Evolutionary conservation across 352 stramenopile genomes (phyloP).

Genomic region (Pythium graminicola): DNA sequence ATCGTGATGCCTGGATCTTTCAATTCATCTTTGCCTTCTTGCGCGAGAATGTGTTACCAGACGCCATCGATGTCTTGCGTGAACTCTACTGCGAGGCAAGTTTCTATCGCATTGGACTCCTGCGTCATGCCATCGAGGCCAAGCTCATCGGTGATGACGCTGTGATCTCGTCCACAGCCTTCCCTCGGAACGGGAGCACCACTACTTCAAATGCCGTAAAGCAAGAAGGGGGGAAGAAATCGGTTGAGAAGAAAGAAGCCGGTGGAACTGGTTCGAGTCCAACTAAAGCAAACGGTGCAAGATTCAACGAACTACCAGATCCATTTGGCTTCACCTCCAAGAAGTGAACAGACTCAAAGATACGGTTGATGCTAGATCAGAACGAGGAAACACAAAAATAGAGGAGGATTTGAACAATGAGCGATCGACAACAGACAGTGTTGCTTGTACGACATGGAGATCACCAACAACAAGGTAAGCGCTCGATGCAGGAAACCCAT

Average conservation of each 20-base stretch:
- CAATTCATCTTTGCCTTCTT: constrained; percentile 65
- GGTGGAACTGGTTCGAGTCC: neutral
- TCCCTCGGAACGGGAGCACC: neutral
- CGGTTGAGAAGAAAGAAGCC: constrained; percentile 31
- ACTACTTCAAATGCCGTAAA: neutral
- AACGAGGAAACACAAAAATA: constrained; percentile 13
- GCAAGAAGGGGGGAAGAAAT: constrained; percentile 7
- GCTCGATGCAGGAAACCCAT: neutral
- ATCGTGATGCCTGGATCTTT: constrained; percentile 70
- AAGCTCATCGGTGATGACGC: constrained; percentile 61
- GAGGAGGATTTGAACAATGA: neutral
- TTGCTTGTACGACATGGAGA: no score
- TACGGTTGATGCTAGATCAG: neutral
- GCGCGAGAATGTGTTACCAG: constrained; percentile 52
- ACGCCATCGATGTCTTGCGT: constrained; percentile 49
- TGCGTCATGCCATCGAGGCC: constrained; percentile 70
- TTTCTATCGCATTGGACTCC: constrained; percentile 66
- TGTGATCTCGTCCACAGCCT: constrained; percentile 19
- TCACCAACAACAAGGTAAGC: constrained; percentile 16
- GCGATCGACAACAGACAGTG: no score
- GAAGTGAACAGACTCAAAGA: constrained; percentile 17
- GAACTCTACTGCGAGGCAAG: constrained; percentile 73
- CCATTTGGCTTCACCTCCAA: constrained; percentile 64
- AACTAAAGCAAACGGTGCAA: constrained; percentile 2
- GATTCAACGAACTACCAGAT: constrained; percentile 43